Evolutionary conservation across 148 eudicot species (phyloP), one percentile per base, ranked within the genome.

Genomic region (Chenopodium berlandieri): DNA sequence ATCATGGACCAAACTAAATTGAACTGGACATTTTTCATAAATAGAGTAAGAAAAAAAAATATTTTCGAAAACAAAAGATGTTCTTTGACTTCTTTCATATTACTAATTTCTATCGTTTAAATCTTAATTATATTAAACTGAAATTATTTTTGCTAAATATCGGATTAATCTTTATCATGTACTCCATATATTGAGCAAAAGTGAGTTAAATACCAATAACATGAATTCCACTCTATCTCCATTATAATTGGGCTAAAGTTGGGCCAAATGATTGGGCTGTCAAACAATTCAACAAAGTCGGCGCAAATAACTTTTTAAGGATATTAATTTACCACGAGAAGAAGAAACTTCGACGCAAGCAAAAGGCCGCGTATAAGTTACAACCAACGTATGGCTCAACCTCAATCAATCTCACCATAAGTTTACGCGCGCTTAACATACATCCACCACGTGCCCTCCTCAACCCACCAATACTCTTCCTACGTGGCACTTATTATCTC

Each of bases 371-470:
- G 78, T 84, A 65, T 32, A 30, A 66, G 31, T 4, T 10, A 34
- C 16, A 13, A n/a, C 13, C 1, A 50, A 69, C 34, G 17, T 17
- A n/a, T 60, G 63, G 77, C 23, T 1, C 2, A 23, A 16, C 5
- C n/a, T 0, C 11, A 37, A 10, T 37, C 4, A 20, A 23, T 17
- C 22, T 4, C 19, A 3, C 22, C 58, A 75, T 66, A 54, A 25
- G 50, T 2, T 7, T 3, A 19, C 82, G 23, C 40, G 44, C 70
- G 82, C 82, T 17, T 1, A 20, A 27, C 80, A 11, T 31, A 17
- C 13, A n/a, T 23, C 4, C 19, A 56, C 44, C 86, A 79, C 86
- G 86, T 84, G 82, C 79, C 76, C 37, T 69, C 17, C 86, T 65
- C 37, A 10, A 25, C 60, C 82, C 12, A 17, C 11, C 48, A 62